These are phyloP conservation scores for Xanthoconium purpureum DNA, from an alignment of 768 basidiomycete genomes.

Conservation along the genomic window DNA sequence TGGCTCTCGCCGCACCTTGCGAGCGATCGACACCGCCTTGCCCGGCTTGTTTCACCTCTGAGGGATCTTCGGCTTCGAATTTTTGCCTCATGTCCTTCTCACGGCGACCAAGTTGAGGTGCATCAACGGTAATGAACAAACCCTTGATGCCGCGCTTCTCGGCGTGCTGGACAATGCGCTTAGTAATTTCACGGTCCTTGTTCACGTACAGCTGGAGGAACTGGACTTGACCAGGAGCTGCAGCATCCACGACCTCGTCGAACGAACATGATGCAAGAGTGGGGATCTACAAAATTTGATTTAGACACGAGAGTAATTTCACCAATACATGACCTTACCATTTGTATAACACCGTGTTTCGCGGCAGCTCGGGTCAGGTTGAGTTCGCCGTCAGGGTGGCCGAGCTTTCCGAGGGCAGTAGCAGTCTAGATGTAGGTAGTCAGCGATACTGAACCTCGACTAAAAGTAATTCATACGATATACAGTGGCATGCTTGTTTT, in stretches of 20 bases:
- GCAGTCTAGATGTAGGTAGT: conserved; percentile 48
- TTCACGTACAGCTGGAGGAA: conserved; percentile 93
- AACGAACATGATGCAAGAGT: conserved; percentile 95
- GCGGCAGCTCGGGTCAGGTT: conserved; percentile 87
- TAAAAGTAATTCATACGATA: conserved; percentile 47
- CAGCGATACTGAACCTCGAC: background rate
- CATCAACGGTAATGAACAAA: conserved; percentile 96
- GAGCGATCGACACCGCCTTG: conserved; percentile 65
- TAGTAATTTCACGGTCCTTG: conserved; percentile 81
- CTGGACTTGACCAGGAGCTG: conserved; percentile 72
- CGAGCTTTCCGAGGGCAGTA: conserved; percentile 89
- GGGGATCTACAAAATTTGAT: conserved; percentile 61
- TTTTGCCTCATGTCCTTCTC: conserved; percentile 98
- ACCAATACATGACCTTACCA: conserved; percentile 39
- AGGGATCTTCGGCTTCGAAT: conserved; percentile 70
- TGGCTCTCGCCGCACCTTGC: conserved; percentile 92
- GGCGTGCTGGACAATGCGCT: conserved; percentile 85
- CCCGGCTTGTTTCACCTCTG: conserved; percentile 42
- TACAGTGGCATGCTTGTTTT: conserved; percentile 75
- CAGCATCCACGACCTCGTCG: conserved; percentile 90
- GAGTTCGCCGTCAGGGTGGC: conserved; percentile 93
- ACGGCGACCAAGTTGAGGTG: conserved; percentile 90
- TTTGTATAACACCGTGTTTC: conserved; percentile 72
- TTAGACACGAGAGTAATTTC: background rate
- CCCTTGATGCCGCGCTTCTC: conserved; percentile 88